Percentiles rank a stretch among this genome's conserved stretches.
phyloP scores from a whole-genome alignment of 1,284 basidiomycete species.

The Bondarzewia mesenterica region DNA sequence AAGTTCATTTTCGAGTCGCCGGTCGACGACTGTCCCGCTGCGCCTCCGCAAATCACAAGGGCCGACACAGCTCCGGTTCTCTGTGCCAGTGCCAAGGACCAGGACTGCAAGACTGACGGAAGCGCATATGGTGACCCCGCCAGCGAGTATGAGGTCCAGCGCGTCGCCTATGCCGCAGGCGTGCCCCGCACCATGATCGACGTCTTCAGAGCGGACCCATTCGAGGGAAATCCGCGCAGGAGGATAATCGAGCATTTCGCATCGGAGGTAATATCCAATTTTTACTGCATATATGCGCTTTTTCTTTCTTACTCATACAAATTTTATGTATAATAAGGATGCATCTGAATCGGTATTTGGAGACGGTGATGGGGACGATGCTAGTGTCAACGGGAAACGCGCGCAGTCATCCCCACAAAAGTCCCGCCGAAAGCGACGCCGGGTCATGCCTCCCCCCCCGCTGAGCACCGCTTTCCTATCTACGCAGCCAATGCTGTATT shows the following conservation, averaged over 20 bases:
- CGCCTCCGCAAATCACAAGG: not conserved
- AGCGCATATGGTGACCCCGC: not conserved
- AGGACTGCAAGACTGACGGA: too few relatives aligned
- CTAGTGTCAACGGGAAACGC: not conserved
- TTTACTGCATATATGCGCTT: not conserved
- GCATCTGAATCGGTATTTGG: too few relatives aligned
- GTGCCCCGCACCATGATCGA: conserved; percentile 13
- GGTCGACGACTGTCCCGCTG: not conserved
- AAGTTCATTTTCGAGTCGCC: not conserved
- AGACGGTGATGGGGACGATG: not conserved
- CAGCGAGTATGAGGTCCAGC: not conserved
- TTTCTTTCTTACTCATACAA: too few relatives aligned
- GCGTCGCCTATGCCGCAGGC: conserved; percentile 10
- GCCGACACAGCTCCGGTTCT: not conserved
- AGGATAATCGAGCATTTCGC: too few relatives aligned
- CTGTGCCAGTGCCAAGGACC: too few relatives aligned
- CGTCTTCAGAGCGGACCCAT: conserved; percentile 14
- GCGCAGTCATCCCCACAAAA: not conserved
- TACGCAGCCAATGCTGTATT: not conserved
- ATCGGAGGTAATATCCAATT: too few relatives aligned
- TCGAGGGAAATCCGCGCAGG: too few relatives aligned
- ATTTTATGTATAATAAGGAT: too few relatives aligned
- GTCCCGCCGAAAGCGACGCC: not conserved
- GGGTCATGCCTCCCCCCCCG: not conserved
- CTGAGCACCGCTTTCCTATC: not conserved